Evolutionary conservation across 2,329 filamentous ascomycete species (phyloP).

Genomic region (Pseudogymnoascus sp.): DNA sequence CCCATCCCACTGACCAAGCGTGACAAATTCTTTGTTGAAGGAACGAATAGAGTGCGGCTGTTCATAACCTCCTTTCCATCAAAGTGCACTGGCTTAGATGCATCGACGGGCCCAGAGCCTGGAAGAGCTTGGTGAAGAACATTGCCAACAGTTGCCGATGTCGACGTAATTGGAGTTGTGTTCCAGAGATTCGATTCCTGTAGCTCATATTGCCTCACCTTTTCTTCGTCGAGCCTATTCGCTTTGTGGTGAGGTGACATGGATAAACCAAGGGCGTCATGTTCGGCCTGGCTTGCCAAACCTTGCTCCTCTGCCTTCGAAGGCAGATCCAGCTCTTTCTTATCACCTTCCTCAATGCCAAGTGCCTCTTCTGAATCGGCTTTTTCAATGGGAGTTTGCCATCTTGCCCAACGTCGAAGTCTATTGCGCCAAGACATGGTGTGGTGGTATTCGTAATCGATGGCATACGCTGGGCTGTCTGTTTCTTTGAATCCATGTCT

Average conservation of each 20-base stretch:
- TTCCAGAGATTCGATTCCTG: background rate
- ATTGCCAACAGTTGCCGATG: constrained; percentile 3
- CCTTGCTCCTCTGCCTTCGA: background rate
- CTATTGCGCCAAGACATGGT: constrained; percentile 24
- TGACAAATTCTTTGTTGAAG: constrained; percentile 6
- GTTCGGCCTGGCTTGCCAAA: background rate
- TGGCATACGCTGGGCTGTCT: constrained; percentile 7
- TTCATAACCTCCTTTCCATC: background rate
- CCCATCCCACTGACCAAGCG: background rate
- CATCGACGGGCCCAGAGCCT: background rate
- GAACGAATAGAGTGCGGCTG: background rate
- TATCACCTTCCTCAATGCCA: background rate
- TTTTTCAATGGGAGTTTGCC: constrained; percentile 19
- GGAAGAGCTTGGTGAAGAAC: background rate
- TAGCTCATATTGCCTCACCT: background rate
- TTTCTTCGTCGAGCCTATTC: background rate
- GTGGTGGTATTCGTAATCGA: constrained; percentile 14
- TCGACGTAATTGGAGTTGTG: background rate
- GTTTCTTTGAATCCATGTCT: constrained; percentile 16
- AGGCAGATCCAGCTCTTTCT: background rate
- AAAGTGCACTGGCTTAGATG: background rate
- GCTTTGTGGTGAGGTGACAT: background rate
- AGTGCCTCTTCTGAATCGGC: background rate
- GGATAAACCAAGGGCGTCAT: background rate
- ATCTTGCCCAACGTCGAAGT: constrained; percentile 24